Evolutionary conservation across 2,329 filamentous ascomycete genomes (phyloP), one percentile per base, ranked within the genome.

Genomic region (Botrytis medusae): DNA sequence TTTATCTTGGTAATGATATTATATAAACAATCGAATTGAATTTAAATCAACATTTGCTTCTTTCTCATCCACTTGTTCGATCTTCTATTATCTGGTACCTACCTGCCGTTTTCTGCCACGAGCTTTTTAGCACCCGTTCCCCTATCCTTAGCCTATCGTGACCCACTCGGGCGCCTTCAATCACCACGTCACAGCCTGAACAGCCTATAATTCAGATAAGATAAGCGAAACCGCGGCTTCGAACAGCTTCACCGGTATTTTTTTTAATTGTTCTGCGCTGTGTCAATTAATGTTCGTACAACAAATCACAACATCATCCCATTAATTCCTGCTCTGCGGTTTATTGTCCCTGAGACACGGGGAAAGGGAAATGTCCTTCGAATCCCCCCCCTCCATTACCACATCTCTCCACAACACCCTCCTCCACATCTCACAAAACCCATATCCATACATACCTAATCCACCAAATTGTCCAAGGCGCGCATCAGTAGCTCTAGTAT

Each of bases 401-500:
- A 77, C 67, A 79, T 80, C 62, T 79, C 80, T 75, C 77, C 74
- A 72, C 40, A 60, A 72, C 16, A 73, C 75, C 7, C 72, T 79
- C 34, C 74, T 60, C 42, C 80, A 83, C 69, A 82, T 87, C 69
- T 79, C 81, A 64, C 76, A 81, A 6, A 81, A 84, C 70, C 85
- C 85, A 32, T 87, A 86, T 75, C 85, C 86, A 1, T 80, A 84
- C 59, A 81, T 88, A 61, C 80, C 83, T 22, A 86, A 84, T 70
- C 86, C 86, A 22, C 73, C 74, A n/a, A 60, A 51, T 46, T 79
- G 78, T 74, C 79, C 78, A 63, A 78, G 77, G 60, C 85, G 90
- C 74, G 90, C 90, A n/a, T 90, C 89, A 4, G 90, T 92, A 59
- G 89, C 90, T 34, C 81, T 91, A 65, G 87, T 92, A 65, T 82